Evolutionary conservation across 2,329 filamentous ascomycete genomes (phyloP).

Genomic region (Pseudogymnoascus pannorum): DNA sequence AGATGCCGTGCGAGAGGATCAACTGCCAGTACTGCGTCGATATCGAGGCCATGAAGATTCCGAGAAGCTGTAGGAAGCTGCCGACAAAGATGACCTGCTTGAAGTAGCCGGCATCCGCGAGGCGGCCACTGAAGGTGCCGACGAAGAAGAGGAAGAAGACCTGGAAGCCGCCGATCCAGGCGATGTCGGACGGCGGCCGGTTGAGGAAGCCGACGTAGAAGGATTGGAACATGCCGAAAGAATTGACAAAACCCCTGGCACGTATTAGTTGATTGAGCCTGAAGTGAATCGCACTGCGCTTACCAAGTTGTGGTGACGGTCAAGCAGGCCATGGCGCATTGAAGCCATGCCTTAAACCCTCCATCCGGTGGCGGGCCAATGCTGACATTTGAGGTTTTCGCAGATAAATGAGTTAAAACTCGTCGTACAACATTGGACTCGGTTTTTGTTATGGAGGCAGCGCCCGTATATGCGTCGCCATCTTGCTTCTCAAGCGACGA

Average conservation of each 20-base stretch:
- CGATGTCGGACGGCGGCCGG: constrained; percentile 31
- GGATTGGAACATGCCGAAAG: constrained; percentile 38
- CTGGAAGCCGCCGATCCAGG: constrained; percentile 41
- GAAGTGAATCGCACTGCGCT: neutral
- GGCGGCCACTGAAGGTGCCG: constrained; percentile 33
- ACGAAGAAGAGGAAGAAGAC: constrained; percentile 37
- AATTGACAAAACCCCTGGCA: constrained; percentile 31
- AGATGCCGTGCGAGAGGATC: constrained; percentile 38
- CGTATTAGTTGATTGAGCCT: neutral
- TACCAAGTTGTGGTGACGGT: constrained; percentile 28
- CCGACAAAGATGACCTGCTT: constrained; percentile 23
- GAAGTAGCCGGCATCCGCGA: constrained; percentile 35
- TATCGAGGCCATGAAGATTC: constrained; percentile 35
- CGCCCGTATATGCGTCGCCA: neutral
- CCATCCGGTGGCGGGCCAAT: constrained; percentile 27
- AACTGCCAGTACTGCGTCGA: constrained; percentile 36
- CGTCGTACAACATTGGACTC: constrained; percentile 4
- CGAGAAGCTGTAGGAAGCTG: constrained; percentile 29
- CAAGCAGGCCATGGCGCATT: constrained; percentile 20
- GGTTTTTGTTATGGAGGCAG: neutral
- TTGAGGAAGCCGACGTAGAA: constrained; percentile 33
- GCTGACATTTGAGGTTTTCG: neutral
- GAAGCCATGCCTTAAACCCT: constrained; percentile 24
- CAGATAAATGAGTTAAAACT: neutral
- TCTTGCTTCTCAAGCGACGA: neutral